Evolutionary conservation across 345 rosid genomes (phyloP).

Genomic region (Salix viminalis): DNA sequence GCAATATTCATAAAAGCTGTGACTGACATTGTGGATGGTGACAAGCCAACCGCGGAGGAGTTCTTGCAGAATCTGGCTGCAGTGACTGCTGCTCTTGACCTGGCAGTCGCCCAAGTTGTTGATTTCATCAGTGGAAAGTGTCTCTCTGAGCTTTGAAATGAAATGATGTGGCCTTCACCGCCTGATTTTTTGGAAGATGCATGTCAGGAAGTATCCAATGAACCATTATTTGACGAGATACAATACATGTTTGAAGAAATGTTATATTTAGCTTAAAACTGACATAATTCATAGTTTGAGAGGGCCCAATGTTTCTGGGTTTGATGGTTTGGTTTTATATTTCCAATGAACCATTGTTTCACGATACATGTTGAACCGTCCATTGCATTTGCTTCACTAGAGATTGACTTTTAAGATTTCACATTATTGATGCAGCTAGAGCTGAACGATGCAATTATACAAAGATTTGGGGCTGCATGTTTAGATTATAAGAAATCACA

Average conservation of each 20-base stretch:
- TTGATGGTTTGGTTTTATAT: neutral
- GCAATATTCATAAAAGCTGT: conserved; percentile 77
- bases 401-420: neutral
- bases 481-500: neutral
- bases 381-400: neutral
- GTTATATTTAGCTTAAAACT: neutral
- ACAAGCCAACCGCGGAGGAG: conserved; percentile 71
- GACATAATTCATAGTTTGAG: neutral
- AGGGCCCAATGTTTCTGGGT: neutral
- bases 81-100: conserved; percentile 60
- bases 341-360: neutral
- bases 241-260: neutral
- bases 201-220: neutral
- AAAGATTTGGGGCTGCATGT: neutral
- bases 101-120: conserved; percentile 45
- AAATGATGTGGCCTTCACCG: neutral
- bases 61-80: conserved; percentile 71
- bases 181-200: conserved; percentile 13
- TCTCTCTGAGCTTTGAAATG: conserved; percentile 59
- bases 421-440: neutral
- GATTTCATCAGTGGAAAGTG: conserved; percentile 68
- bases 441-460: neutral
- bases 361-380: neutral
- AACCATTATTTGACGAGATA: neutral
- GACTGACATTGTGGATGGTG: conserved; percentile 75